These are phyloP conservation scores for Metarhizium guizhouense DNA, from an alignment of 2,329 filamentous ascomycete species.

Conservation along the genomic window DNA sequence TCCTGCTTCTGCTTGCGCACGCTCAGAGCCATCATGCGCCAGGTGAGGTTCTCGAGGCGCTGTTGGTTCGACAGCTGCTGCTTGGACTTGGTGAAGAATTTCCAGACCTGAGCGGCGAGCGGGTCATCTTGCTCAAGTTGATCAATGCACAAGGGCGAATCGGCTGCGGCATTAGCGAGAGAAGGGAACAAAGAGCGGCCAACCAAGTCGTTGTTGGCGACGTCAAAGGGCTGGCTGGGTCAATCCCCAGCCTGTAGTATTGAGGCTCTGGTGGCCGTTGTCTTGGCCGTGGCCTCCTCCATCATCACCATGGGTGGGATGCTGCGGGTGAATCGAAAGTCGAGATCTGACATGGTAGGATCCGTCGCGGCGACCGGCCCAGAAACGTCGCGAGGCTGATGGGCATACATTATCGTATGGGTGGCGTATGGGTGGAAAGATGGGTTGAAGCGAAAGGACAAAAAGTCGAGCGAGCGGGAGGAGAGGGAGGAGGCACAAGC, in stretches of 20 bases:
- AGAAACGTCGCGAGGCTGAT: conserved; percentile 6
- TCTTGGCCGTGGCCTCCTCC: no score
- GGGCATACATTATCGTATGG: no score
- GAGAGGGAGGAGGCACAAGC: no score
- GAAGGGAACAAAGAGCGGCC: conserved; percentile 37
- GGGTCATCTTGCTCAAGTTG: conserved; percentile 88
- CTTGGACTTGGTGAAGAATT: conserved; percentile 84
- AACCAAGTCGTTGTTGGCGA: conserved; percentile 29
- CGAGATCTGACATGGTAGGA: conserved; percentile 56
- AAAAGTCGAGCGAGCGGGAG: background rate
- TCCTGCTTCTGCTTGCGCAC: conserved; percentile 50
- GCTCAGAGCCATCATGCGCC: conserved; percentile 97
- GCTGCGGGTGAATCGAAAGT: conserved; percentile 53
- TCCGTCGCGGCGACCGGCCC: conserved; percentile 32
- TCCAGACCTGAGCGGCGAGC: conserved; percentile 88
- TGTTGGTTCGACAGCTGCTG: conserved; percentile 84
- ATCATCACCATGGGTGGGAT: conserved; percentile 2
- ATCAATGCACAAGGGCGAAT: conserved; percentile 44
- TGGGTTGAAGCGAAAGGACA: background rate
- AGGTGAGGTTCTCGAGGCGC: conserved; percentile 95
- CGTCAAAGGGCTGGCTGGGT: background rate
- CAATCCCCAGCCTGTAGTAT: background rate
- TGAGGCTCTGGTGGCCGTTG: background rate
- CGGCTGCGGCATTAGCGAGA: conserved; percentile 33
- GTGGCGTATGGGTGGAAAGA: no score